Evolutionary conservation across 352 stramenopile genomes (phyloP).

Genomic region (Aphanomyces invadans): DNA sequence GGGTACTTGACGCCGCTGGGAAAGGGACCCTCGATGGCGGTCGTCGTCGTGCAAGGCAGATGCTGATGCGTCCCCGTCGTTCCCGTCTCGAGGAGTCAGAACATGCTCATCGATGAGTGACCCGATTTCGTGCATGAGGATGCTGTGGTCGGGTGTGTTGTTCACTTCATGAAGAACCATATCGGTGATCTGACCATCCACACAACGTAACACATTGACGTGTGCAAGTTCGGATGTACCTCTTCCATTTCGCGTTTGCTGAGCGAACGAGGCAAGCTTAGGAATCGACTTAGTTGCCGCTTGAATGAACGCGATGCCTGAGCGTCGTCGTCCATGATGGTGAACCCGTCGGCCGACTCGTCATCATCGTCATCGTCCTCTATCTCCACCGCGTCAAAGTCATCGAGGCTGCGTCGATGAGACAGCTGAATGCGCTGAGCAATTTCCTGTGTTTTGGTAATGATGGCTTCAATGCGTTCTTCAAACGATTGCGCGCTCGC

Average conservation of each 20-base stretch:
- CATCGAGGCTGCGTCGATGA: background rate
- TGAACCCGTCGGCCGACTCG: conserved; percentile 7
- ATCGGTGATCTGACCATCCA: conserved; percentile 5
- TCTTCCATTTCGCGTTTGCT: conserved; percentile 24
- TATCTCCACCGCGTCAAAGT: background rate
- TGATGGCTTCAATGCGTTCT: conserved; percentile 20
- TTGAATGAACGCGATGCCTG: conserved; percentile 15
- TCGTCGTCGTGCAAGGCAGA: background rate
- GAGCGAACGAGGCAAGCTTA: conserved; percentile 15
- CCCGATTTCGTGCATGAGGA: conserved; percentile 25
- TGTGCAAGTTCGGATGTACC: background rate
- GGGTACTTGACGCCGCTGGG: conserved; percentile 13
- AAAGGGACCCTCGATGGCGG: conserved; percentile 1
- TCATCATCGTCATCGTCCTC: conserved; percentile 1
- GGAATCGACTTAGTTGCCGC: conserved; percentile 21
- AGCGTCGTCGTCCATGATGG: conserved; percentile 24
- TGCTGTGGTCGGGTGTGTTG: conserved; percentile 21
- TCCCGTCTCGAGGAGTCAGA: conserved; percentile 5
- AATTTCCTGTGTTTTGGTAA: conserved; percentile 10
- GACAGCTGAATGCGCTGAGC: conserved; percentile 4
- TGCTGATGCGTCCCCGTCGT: background rate
- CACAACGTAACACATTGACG: background rate
- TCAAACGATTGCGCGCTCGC: background rate
- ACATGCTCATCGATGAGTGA: conserved; percentile 23
- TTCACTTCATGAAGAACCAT: conserved; percentile 18